phyloP scores from a whole-genome alignment of 2,329 filamentous ascomycete genomes.

The Ophidiomyces ophidiicola region DNA sequence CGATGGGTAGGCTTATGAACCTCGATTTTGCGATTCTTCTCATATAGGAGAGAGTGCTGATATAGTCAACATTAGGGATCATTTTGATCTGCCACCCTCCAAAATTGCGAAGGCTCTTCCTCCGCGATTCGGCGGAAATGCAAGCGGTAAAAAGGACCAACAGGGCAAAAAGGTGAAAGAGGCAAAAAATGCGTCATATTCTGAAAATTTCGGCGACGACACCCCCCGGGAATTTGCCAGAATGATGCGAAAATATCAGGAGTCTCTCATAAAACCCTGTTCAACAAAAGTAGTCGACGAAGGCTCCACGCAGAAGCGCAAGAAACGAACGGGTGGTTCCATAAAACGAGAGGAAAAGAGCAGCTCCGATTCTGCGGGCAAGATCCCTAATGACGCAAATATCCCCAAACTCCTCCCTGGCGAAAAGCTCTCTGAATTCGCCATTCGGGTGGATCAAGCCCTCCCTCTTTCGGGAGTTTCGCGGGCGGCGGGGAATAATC shows the following conservation, averaged over 20 bases:
- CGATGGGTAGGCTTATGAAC: conserved; percentile 41
- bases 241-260: conserved; percentile 49
- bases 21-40: too few species aligned
- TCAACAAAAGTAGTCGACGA: conserved; percentile 35
- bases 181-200: conserved; percentile 23
- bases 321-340: conserved; percentile 23
- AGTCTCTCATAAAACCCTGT: conserved; percentile 48
- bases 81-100: conserved; percentile 50
- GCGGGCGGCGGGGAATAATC: conserved; percentile 40
- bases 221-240: conserved; percentile 78
- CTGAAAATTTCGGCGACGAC: conserved; percentile 47
- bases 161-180: conserved; percentile 25
- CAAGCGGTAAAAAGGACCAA: conserved; percentile 31
- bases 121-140: conserved; percentile 35
- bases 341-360: not conserved
- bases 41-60: too few species aligned
- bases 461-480: conserved; percentile 63
- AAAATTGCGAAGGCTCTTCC: conserved; percentile 48
- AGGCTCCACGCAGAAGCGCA: conserved; percentile 39
- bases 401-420: conserved; percentile 65
- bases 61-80: conserved; percentile 28
- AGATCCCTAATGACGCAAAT: conserved; percentile 5
- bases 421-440: conserved; percentile 71
- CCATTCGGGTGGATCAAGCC: conserved; percentile 69
- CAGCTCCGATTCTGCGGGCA: not conserved